Percentiles rank a stretch among this genome's conserved stretches.
Conservation (phyloP, 345 rosid species). For the Schrenkiella parvula region DNA sequence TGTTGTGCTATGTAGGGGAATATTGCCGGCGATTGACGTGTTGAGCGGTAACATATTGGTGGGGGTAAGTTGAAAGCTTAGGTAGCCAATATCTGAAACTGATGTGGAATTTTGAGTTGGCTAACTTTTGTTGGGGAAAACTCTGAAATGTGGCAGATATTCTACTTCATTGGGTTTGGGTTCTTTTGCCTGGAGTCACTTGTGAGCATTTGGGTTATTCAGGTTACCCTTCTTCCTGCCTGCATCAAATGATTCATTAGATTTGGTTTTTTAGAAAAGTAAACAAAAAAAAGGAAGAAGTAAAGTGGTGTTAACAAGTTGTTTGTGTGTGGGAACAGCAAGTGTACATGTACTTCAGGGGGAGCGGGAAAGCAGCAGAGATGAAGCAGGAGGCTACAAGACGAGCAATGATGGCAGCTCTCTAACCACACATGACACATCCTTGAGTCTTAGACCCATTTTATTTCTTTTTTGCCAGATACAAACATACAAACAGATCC, state of each 20-base stretch:
- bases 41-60: conserved; percentile 48
- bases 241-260: neutral
- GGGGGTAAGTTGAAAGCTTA: conserved; percentile 55
- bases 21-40: conserved; percentile 85
- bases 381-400: conserved; percentile 72
- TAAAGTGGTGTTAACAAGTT: neutral
- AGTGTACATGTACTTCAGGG: conserved; percentile 93
- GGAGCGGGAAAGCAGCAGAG: conserved; percentile 86
- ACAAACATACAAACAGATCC: conserved; percentile 10
- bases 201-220: conserved; percentile 96
- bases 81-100: neutral
- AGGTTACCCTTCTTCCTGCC: conserved; percentile 43
- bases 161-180: conserved; percentile 86
- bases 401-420: conserved; percentile 72
- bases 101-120: neutral
- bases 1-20: conserved; percentile 57
- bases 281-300: neutral
- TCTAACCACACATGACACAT: conserved; percentile 34
- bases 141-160: conserved; percentile 50
- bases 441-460: conserved; percentile 1
- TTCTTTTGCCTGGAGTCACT: conserved; percentile 70
- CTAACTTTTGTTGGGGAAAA: neutral
- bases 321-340: conserved; percentile 51
- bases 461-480: neutral
- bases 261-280: neutral